Base-by-base conservation (phyloP, 495 filamentous ascomycete species). In the Aspergillus carlsbadensis region DNA sequence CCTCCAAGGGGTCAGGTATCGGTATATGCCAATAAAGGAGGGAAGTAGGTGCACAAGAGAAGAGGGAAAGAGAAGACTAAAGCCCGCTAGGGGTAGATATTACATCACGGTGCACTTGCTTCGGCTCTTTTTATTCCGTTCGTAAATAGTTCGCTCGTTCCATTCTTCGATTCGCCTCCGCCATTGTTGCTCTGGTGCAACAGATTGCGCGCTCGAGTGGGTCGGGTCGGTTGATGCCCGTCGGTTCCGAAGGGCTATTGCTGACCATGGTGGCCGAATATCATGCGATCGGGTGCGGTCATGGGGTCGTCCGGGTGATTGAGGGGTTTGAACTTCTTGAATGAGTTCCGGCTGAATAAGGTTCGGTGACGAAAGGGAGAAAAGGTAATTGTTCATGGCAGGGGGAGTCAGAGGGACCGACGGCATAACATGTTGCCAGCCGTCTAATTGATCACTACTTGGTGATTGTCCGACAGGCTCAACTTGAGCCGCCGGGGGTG, bases 51-150 rank as follows among this genome's bases (percentile, higher is more conserved):
- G 18, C 31, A 49, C 13, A 29, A 31, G 22, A 45, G 3, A 56
- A 42, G 54, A 43, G 33, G n/a, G 20, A n/a, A 41, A 46, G 10
- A 53, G 37, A 50, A 34, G 18, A 14, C 24, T 24, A 17, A 14
- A 18, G 15, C 5, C 14, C 39, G 20, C 7, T 15, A n/a, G 37
- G 24, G 29, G 17, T 15, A 6, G 10, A 41, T 22, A 15, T 51
- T 69, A 77, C 74, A 77, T 77, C 37, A 77, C 56, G 34, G 62
- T 57, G 56, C 74, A 77, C 52, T 72, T 77, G 48, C 68, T 66
- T 39, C 67, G 60, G 46, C 63, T 68, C 40, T 63, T 71, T 43
- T 64, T 70, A 42, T 58, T 66, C 34, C 71, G 56, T 43, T 75
- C 74, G 17, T 67, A 66, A 21, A 77, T 74, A 1, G 74, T 77